Percentiles rank a stretch among this genome's conserved stretches.
Evolutionary conservation across 2,329 filamentous ascomycete genomes (phyloP).

Genomic region (Stagonosporopsis vannaccii): DNA sequence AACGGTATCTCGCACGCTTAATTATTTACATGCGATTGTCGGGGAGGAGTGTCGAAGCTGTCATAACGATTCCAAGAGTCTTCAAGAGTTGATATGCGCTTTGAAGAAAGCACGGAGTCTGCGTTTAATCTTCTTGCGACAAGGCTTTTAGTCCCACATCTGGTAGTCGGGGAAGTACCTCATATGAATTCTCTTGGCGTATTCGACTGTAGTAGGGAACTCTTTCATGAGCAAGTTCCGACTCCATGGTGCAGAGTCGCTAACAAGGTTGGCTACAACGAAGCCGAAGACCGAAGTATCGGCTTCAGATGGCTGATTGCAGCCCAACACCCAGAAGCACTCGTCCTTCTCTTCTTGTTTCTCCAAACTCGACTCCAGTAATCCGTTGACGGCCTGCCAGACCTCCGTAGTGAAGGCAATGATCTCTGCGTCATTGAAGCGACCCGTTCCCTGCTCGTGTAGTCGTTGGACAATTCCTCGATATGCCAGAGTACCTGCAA

Average conservation of each 20-base stretch:
- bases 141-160: slow-evolving; percentile 36
- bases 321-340: slow-evolving; percentile 67
- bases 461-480: slow-evolving; percentile 55
- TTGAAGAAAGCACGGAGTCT: neutral
- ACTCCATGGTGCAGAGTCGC: slow-evolving; percentile 60
- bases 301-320: slow-evolving; percentile 62
- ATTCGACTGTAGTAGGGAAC: slow-evolving; percentile 62
- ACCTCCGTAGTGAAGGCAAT: slow-evolving; percentile 56
- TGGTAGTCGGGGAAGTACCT: slow-evolving; percentile 67
- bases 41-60: neutral
- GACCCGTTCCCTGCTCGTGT: slow-evolving; percentile 64
- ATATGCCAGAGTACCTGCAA: slow-evolving; percentile 61
- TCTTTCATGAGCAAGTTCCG: slow-evolving; percentile 53
- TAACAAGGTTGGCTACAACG: slow-evolving; percentile 60
- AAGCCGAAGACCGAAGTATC: slow-evolving; percentile 67
- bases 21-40: neutral
- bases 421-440: slow-evolving; percentile 61
- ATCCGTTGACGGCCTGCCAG: slow-evolving; percentile 60
- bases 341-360: slow-evolving; percentile 31
- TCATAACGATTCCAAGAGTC: neutral
- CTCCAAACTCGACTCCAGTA: slow-evolving; percentile 52
- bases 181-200: slow-evolving; percentile 64
- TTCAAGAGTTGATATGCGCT: neutral
- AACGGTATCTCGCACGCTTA: neutral
- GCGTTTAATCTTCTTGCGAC: neutral